These are phyloP conservation scores for Plasmodium billcollinsi DNA, from an alignment of 169 alveolate species.

Conservation along the genomic window DNA sequence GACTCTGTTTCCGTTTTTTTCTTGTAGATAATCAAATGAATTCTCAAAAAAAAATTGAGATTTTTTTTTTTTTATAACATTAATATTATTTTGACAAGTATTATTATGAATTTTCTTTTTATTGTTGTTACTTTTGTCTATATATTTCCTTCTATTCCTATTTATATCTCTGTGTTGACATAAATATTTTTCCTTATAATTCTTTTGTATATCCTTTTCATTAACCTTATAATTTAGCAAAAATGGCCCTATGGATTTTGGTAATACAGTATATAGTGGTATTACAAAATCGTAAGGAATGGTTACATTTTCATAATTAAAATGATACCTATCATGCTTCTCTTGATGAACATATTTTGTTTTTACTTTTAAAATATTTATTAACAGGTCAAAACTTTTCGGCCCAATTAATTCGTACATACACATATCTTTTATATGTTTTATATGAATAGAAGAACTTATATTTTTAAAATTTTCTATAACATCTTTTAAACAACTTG, in stretches of 20 bases:
- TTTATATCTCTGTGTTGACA: too few relatives aligned
- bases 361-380: slow-evolving; percentile 54
- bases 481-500: slow-evolving; percentile 30
- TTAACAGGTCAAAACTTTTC: slow-evolving; percentile 22
- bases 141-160: too few relatives aligned
- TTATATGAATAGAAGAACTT: slow-evolving; percentile 11
- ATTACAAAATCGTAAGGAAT: slow-evolving; percentile 66
- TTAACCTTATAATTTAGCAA: slow-evolving; percentile 23
- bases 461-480: slow-evolving; percentile 16
- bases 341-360: slow-evolving; percentile 14
- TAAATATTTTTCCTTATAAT: background rate
- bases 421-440: slow-evolving; percentile 68
- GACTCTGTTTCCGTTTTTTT: slow-evolving; percentile 26
- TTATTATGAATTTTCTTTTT: background rate
- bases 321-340: slow-evolving; percentile 21
- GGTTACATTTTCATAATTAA: slow-evolving; percentile 38
- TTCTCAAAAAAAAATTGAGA: background rate
- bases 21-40: slow-evolving; percentile 42
- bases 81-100: background rate
- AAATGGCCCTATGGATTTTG: slow-evolving; percentile 47
- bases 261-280: slow-evolving; percentile 59
- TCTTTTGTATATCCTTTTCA: background rate
- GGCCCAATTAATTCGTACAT: slow-evolving; percentile 74
- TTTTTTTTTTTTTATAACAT: background rate
- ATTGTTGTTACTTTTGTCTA: background rate